Evolutionary conservation across 2,329 filamentous ascomycete species (phyloP), one percentile per base, ranked within the genome.

Genomic region (Trichocomaceae sp.): DNA sequence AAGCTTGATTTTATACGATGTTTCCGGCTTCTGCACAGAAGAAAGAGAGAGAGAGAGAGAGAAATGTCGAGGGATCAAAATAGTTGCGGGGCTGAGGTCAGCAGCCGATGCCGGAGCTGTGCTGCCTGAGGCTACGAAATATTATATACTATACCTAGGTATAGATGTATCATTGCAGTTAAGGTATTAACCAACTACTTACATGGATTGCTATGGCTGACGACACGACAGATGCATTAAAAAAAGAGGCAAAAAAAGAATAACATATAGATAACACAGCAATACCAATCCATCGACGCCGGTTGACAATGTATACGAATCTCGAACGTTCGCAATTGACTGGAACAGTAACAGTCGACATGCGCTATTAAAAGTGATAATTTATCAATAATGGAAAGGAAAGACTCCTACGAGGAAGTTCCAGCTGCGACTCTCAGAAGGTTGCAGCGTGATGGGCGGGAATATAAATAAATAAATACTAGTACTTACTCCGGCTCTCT

Each of bases 311-410:
- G 44, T 53, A 53, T 44, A 53, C 29, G 29, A 45, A 26, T 22
- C 41, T 44, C 39, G 37, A 45, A 45, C 12, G 20, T 46, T 41
- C 23, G 37, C 12, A n/a, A 46, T 26, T 41, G 17, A 13, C 19
- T 52, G 20, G 19, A 54, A 59, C 37, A 26, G 39, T 39, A 54
- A 59, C 37, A 26, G 39, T 39, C 48, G 39, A 52, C 47, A 53
- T 39, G 20, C 46, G 42, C 23, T 45, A 54, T 56, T 51, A 58
- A 44, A 48, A 55, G 57, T 52, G 54, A 46, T 37, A 55, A 57
- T 41, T 22, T 41, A 4, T 26, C 48, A 22, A 13, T 22, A 42
- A 44, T 33, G 52, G 54, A 22, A 35, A 45, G 31, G 23, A 26
- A 48, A 51, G 26, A 49, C 8, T 10, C 52, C 17, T 46, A 15